Evolutionary conservation across 129 eudicot species (phyloP), one percentile per base, ranked within the genome.

Genomic region (Oenanthe sinensis): DNA sequence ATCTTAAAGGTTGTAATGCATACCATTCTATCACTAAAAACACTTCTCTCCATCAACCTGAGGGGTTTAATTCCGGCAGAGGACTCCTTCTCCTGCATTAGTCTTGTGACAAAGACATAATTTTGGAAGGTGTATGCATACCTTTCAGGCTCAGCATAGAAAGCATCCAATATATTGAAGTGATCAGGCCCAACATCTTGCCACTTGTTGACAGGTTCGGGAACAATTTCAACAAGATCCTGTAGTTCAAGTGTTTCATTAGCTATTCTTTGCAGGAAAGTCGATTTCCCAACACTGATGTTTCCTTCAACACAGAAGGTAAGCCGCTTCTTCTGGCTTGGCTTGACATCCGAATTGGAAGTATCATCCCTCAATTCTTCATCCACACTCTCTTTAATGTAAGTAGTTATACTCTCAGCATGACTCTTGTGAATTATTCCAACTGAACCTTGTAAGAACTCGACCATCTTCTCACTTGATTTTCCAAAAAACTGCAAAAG

Each of bases 71-170:
- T 71, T 70, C 98, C 95, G 79, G 78, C 80, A 10, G 98, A 87
- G n/a, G 98, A 93, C 79, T 93, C 98, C 76, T 89, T 93, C 82
- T 93, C 98, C 85, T 93, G 98, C 98, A 93, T 93, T 49, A 93
- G 91, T 82, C 98, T 82, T 54, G 98, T 93, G 26, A 93, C 98
- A 63, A 93, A 93, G 33, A 93, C 98, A 75, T 93, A 93, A 80
- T 93, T 93, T 44, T 93, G 98, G 84, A 93, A 93, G 72, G 98
- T 93, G 77, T 93, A 93, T 0, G 98, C 98, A 80, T 93, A 93
- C 79, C 98, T 81, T 81, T 93, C 84, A 0, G 98, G 98, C 82
- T 93, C 97, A 44, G 95, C 90, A 71, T 93, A 93, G 81, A 93
- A 93, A 8, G 97, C 97, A 85, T 91, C 97, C 65, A 93, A 82